These are phyloP conservation scores for Annona cherimola DNA, from an alignment of 164 flowering plant species.

Conservation along the genomic window DNA sequence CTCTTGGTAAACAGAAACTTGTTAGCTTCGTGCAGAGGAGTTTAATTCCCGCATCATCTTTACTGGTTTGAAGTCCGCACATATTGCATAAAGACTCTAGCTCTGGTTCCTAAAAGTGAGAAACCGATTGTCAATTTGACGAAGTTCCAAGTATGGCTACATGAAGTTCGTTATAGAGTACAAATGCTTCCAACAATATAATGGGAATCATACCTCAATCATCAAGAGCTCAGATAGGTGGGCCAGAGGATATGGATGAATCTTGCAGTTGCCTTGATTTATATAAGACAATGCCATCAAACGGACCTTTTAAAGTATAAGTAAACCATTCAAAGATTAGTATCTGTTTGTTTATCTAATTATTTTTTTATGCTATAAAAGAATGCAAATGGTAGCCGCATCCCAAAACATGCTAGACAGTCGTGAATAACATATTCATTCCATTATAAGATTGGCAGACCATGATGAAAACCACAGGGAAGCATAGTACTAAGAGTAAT, in stretches of 20 bases:
- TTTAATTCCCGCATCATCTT: conserved; percentile 52
- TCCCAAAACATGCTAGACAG: no score
- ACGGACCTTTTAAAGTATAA: conserved; percentile 41
- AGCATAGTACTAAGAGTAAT: no score
- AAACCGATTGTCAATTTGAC: background rate
- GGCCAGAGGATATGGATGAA: conserved; percentile 66
- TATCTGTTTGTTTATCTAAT: background rate
- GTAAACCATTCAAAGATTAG: background rate
- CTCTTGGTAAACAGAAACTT: conserved; percentile 46
- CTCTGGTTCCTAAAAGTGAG: conserved; percentile 56
- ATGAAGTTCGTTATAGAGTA: background rate
- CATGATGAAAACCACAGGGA: background rate
- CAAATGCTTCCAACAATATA: background rate
- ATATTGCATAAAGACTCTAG: conserved; percentile 59
- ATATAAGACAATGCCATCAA: conserved; percentile 50
- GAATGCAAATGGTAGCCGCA: no score
- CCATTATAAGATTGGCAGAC: background rate
- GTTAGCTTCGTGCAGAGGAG: conserved; percentile 67
- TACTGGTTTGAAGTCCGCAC: conserved; percentile 63
- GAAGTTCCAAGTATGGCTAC: background rate
- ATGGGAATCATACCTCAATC: conserved; percentile 49
- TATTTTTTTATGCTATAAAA: background rate
- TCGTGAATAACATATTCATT: no score
- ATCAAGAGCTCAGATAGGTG: conserved; percentile 54
- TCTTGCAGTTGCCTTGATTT: conserved; percentile 73